Base-by-base conservation (phyloP, 2,329 filamentous ascomycete species). In the Grosmannia penicillata region DNA sequence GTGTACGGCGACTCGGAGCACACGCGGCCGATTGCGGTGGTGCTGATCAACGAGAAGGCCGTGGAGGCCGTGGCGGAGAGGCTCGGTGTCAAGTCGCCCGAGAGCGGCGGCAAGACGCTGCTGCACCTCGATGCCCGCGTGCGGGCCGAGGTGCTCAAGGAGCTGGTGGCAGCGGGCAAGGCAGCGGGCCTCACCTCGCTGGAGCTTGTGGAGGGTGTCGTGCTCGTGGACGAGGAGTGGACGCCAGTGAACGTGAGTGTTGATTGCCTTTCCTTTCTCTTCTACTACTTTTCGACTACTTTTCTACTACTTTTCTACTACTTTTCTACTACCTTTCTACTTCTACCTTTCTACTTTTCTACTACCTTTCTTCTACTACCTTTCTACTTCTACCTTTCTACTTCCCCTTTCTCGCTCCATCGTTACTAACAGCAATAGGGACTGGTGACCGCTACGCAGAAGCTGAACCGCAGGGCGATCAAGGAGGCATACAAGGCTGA, bases 181-280 rank as follows among this genome's bases (percentile, higher is more conserved):
- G 72, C 69, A 49, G 76, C 73, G 23, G 79, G 80, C 17, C 63
- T 93, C 34, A 63, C 65, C 2, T 65, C 72, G 9, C 77, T 91
- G 43, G 84, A 93, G 64, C 75, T 79, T 45, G 68, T 93, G 29
- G 70, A 75, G 23, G 82, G 78, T 36, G 77, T 89, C 17, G 81
- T 89, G 21, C 57, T 93, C 40, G 75, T 78, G 0, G 82, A 89
- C 47, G 84, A 89, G 53, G 85, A 93, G 58, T 93, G 85, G 85
- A 89, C 80, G 39, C 82, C 85, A 38, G 70, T 76, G 42, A 91
- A 78, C 54, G 83, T 89, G 65, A 77, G 82, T 71, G 41, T 31
- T 70, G 11, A 29, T 25, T n/a, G 8, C 18, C 19, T 35, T 22
- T 19, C 24, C 14, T 21, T 6, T 23, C 7, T 36, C n/a, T n/a